phyloP scores from a whole-genome alignment of 208 protist genomes.

The Acanthamoeba culbertsoni region DNA sequence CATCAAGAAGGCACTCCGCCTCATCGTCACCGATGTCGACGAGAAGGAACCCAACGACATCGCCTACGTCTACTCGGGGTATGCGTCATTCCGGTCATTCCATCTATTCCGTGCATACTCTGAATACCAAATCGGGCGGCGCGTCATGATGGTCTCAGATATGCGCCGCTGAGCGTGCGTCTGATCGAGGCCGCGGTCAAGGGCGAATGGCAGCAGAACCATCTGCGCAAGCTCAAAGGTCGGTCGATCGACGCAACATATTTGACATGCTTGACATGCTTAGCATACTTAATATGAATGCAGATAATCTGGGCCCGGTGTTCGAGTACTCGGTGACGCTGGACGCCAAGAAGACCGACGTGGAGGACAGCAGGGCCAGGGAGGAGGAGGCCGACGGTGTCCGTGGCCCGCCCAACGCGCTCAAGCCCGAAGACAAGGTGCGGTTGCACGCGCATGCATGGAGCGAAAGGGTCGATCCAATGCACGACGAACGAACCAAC shows the following conservation, averaged over 20 bases:
- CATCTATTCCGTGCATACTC: not conserved
- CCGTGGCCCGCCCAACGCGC: not conserved
- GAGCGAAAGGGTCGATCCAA: not conserved
- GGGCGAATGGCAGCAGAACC: slow-evolving; percentile 15
- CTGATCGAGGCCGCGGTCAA: slow-evolving; percentile 60
- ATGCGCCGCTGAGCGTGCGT: slow-evolving; percentile 75
- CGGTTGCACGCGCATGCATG: not conserved
- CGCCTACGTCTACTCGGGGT: slow-evolving; percentile 73
- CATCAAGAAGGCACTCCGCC: not conserved
- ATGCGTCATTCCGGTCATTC: not conserved
- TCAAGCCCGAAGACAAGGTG: not conserved
- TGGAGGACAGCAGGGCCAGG: not conserved
- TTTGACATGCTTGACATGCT: not conserved
- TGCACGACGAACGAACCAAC: too few relatives aligned
- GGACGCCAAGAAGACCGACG: not conserved
- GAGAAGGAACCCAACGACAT: slow-evolving; percentile 71
- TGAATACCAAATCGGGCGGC: too few relatives aligned
- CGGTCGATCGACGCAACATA: too few relatives aligned
- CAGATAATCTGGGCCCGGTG: not conserved
- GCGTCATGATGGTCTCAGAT: slow-evolving; percentile 4
- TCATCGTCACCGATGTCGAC: slow-evolving; percentile 68
- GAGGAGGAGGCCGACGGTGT: not conserved
- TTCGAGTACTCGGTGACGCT: not conserved
- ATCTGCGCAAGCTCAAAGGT: not conserved
- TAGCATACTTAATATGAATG: not conserved